These are phyloP conservation scores for Fusarium hostae DNA, from an alignment of 2,329 filamentous ascomycete genomes.

Conservation along the genomic window DNA sequence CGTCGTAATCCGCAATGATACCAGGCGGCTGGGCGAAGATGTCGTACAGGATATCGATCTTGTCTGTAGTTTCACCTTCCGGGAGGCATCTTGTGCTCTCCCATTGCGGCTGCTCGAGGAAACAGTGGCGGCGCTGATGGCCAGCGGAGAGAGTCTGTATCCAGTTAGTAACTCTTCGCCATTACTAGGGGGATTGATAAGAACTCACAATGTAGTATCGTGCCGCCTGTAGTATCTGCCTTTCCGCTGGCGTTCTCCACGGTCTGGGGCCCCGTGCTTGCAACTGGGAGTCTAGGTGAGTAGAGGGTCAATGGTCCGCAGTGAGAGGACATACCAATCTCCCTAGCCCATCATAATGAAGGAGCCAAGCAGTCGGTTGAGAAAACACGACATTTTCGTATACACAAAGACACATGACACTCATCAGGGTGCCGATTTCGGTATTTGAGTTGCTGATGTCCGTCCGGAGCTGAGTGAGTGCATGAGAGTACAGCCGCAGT, in stretches of 20 bases:
- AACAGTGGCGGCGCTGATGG: conserved; percentile 18
- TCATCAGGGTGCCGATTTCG: conserved; percentile 12
- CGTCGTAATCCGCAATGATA: conserved; percentile 3
- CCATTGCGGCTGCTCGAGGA: conserved; percentile 29
- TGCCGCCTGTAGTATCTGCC: conserved; percentile 3
- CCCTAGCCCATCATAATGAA: conserved; percentile 24
- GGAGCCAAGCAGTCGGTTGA: conserved; percentile 24
- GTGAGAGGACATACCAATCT: neutral
- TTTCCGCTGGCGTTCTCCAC: conserved; percentile 2
- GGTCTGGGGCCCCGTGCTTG: conserved; percentile 19
- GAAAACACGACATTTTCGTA: conserved; percentile 25
- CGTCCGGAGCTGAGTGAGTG: conserved; percentile 12
- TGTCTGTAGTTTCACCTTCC: neutral
- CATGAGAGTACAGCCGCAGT: conserved; percentile 6
- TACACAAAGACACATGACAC: conserved; percentile 23
- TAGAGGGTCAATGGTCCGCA: rapidly evolving
- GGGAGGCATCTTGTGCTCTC: neutral
- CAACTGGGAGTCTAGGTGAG: neutral
- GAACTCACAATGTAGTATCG: conserved; percentile 15
- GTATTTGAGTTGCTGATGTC: conserved; percentile 7
- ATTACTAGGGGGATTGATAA: rapidly evolving
- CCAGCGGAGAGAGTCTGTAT: conserved; percentile 22
- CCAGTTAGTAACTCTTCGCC: neutral
- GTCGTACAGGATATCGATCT: conserved; percentile 10
- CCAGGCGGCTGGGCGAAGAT: conserved; percentile 13